Evolutionary conservation across 345 rosid genomes (phyloP), one percentile per base, ranked within the genome.

Genomic region (Boechera divaricarpa): DNA sequence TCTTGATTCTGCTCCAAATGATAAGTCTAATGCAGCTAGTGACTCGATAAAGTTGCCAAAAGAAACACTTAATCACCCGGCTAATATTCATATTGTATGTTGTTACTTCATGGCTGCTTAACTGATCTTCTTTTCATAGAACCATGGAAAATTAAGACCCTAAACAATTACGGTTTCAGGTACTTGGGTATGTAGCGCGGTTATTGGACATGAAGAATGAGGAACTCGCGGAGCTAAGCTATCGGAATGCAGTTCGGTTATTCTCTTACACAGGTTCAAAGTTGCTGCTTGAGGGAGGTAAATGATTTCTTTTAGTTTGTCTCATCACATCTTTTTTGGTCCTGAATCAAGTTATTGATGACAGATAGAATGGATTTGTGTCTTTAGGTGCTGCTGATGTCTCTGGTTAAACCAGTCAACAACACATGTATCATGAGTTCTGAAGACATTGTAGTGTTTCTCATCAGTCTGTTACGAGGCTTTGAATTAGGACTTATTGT

Each of bases 61-160:
- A 71, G 90, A 90, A 52, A 83, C 83, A 49, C 89, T 87, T 18
- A 92, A 94, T 83, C 98, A 94, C 78, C 97, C 98, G 0, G 93
- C 97, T 72, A 94, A 94, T 79, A 88, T 94, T 55, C 88, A 79
- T 56, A 76, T 29, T 0, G 95, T 90, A 88, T 63, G 89, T 72
- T 80, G 12, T 49, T 51, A 8, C 73, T 69, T 63, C 21, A 5
- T 39, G 21, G 36, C 12, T 39, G 12, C 35, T 33, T 58, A 45
- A 54, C 33, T 9, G 2, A 35, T 57, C 28, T 47, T 58, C 21
- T 8, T 39, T 5, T 52, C 63, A 15, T 29, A 60, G 5, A 59
- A 0, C 8, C 29, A 76, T 75, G 38, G 5, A 62, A 29, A 16
- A 3, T n/a, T 69, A 31, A 69, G 45, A 41, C 33, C 4, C 42